Percentiles rank a stretch among this genome's conserved stretches.
Conservation (phyloP, 768 basidiomycete species). For the Tricholoma terreum region DNA sequence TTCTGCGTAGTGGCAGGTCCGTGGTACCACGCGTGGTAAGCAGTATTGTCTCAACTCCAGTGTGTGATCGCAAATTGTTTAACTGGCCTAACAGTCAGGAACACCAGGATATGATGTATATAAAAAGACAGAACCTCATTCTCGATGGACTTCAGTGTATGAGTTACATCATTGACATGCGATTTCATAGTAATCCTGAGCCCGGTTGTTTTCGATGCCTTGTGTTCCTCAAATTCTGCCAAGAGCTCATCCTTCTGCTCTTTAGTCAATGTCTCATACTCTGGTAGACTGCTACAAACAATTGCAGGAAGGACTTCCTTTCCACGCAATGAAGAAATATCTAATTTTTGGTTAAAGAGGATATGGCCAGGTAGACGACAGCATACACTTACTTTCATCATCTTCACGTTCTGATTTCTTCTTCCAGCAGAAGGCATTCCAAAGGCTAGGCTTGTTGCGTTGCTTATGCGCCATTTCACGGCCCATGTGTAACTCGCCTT, state of each 20-base stretch:
- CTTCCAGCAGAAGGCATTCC: slow-evolving; percentile 1
- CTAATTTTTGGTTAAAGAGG: too few species aligned
- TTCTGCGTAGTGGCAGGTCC: background rate
- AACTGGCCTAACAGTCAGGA: background rate
- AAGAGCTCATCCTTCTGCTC: background rate
- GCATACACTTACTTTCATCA: too few species aligned
- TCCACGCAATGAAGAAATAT: too few species aligned
- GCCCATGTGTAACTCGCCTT: slow-evolving; percentile 1
- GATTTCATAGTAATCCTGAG: background rate
- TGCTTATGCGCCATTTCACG: background rate
- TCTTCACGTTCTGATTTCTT: too few species aligned
- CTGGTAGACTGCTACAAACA: too few species aligned
- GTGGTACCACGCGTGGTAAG: background rate
- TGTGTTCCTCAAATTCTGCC: background rate
- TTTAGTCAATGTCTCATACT: too few species aligned
- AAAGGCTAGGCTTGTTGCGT: background rate
- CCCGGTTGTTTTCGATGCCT: background rate
- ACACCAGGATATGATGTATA: background rate
- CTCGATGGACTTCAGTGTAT: background rate
- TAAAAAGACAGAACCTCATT: background rate
- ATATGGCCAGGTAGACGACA: too few species aligned
- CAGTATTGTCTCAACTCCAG: background rate
- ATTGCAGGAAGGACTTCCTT: too few species aligned
- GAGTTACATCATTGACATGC: background rate
- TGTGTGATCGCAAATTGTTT: background rate